Base-by-base conservation (phyloP, 139 green algal genomes). In the Micractinium sp. region DNA sequence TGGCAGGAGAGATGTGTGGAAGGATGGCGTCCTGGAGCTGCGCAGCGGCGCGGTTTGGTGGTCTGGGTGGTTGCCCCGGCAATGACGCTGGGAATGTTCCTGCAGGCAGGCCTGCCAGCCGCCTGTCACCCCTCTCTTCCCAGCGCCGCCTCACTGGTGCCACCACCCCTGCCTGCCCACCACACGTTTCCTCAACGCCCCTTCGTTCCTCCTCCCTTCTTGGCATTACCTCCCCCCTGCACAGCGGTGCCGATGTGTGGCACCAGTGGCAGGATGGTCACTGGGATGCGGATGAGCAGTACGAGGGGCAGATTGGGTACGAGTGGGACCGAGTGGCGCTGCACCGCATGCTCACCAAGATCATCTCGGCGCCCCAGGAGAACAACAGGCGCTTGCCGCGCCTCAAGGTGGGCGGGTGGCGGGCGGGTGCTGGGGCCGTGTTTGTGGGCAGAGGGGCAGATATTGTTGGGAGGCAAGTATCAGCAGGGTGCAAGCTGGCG, bases 231-330 rank as follows among this genome's bases (percentile, higher is more conserved):
- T n/a, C n/a, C 2, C 36, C 36, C 4, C 36, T 33, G 3, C 67
- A 38, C 83, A 87, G 85, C 75, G 94, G 95, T 47, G 94, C 92
- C 18, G 95, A 96, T 88, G 92, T 95, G 86, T 94, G 96, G 92
- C 93, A 92, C 60, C 89, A 88, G 60, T 36, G 75, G 2, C 22
- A n/a, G 27, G 83, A 77, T 25, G 84, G 85, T 18, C n/a, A 79
- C 16, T 94, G 93, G 92, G 61, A 88, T 4, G 85, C 92, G 0
- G 94, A 97, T 41, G 91, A 94, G 60, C 85, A 38, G n/a, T 96
- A 94, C 90, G 93, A 96, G 78, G 66, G 87, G 38, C 61, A 90
- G 74, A 95, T 95, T 85, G 89, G 90, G 23, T 94, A 89, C 76
- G 88, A 89, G 89, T 95, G 93, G 93, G 93, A 95, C 80, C 81